phyloP scores from a whole-genome alignment of 2,329 filamentous ascomycete genomes.

The Apiospora saccharicola region DNA sequence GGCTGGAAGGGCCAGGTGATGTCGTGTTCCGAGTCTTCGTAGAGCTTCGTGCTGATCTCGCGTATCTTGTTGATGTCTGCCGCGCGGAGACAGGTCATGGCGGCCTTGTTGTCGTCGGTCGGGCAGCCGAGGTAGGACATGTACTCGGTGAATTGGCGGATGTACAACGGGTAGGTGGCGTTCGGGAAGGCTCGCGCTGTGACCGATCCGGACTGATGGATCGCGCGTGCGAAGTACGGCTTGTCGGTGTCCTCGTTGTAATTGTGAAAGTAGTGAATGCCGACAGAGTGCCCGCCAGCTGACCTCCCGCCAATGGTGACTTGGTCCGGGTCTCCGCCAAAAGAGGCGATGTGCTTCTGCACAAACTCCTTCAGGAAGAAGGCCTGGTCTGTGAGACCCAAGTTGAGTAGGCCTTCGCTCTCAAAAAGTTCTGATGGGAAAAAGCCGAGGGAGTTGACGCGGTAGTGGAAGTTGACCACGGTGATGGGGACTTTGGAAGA shows the following conservation, averaged over 20 bases:
- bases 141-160: conserved; percentile 42
- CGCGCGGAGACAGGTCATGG: conserved; percentile 48
- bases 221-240: conserved; percentile 44
- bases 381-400: conserved; percentile 58
- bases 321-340: conserved; percentile 59
- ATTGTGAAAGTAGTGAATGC: conserved; percentile 49
- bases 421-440: conserved; percentile 41
- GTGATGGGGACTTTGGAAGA: not conserved
- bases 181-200: conserved; percentile 48
- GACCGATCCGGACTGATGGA: conserved; percentile 48
- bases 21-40: conserved; percentile 45
- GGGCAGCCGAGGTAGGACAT: conserved; percentile 41
- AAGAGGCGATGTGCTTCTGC: conserved; percentile 56
- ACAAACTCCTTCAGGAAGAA: conserved; percentile 60
- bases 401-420: conserved; percentile 54
- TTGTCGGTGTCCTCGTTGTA: conserved; percentile 42
- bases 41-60: conserved; percentile 48
- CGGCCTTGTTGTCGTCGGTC: conserved; percentile 39
- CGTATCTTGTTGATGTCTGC: conserved; percentile 48
- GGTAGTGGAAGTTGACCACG: conserved; percentile 47
- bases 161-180: conserved; percentile 43
- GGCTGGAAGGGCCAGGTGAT: conserved; percentile 59
- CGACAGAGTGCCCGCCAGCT: conserved; percentile 52
- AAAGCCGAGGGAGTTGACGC: conserved; percentile 55
- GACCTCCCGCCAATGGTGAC: conserved; percentile 62